Percentiles rank a stretch among this genome's conserved stretches.
Conservation (phyloP, 768 basidiomycete genomes). For the Tephrocybe sp. region DNA sequence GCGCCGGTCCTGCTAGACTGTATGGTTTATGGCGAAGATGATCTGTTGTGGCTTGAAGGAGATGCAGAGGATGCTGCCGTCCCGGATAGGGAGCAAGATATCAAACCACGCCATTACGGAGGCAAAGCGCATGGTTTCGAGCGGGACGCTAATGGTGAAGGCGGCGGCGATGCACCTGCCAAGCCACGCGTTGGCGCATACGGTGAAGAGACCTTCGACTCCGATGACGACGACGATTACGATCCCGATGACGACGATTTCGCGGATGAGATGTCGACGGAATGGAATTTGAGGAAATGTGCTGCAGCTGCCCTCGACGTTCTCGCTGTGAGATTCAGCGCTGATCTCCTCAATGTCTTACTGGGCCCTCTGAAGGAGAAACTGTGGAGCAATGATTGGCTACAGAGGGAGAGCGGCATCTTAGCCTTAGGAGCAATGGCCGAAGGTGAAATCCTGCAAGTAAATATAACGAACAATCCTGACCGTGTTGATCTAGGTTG, state of each 20-base stretch:
- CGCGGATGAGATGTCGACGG: slow-evolving; percentile 94
- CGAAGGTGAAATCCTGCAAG: slow-evolving; percentile 66
- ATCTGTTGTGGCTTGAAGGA: slow-evolving; percentile 91
- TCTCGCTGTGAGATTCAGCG: slow-evolving; percentile 88
- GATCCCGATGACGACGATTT: slow-evolving; percentile 89
- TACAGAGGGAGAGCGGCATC: slow-evolving; percentile 93
- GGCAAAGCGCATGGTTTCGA: slow-evolving; percentile 84
- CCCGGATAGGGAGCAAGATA: slow-evolving; percentile 93
- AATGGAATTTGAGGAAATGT: slow-evolving; percentile 99
- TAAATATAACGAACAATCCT: slow-evolving; percentile 4
- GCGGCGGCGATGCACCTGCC: slow-evolving; percentile 28
- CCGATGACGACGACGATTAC: slow-evolving; percentile 87
- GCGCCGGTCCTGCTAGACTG: slow-evolving; percentile 95
- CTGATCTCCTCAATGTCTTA: slow-evolving; percentile 86
- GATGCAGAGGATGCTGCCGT: slow-evolving; percentile 88
- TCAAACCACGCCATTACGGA: slow-evolving; percentile 94
- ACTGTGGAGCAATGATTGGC: slow-evolving; percentile 91
- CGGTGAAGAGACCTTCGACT: slow-evolving; percentile 79
- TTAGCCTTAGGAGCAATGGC: slow-evolving; percentile 97
- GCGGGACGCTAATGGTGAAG: slow-evolving; percentile 54
- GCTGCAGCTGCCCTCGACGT: slow-evolving; percentile 97
- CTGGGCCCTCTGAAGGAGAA: slow-evolving; percentile 90
- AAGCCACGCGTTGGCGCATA: slow-evolving; percentile 61
- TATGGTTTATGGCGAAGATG: slow-evolving; percentile 96
- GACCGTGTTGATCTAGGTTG: slow-evolving; percentile 61